Evolutionary conservation across 306 rosid genomes (phyloP), one percentile per base, ranked within the genome.

Genomic region (Cucumis cinereus): DNA sequence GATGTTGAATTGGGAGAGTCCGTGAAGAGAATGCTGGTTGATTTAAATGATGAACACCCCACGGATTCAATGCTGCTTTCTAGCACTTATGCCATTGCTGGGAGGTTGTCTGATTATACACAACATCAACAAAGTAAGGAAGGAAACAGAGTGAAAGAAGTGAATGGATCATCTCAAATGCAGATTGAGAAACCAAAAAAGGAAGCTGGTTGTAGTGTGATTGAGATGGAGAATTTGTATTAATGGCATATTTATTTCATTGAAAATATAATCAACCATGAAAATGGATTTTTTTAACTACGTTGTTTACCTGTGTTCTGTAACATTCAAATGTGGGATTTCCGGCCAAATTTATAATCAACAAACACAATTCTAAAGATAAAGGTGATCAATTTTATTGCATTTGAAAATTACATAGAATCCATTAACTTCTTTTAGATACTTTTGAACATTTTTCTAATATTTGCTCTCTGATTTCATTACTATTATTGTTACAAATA

Each of bases 31-130:
- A 82, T 83, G 69, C 77, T 91, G 23, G 62, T 56, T 15, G 74
- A 76, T 62, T 78, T 89, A 62, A 81, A 82, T 24, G 71, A 85
- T 67, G 85, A 73, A 30, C 97, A 89, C 81, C 90, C 94, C 69
- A 77, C 91, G 0, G 88, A 91, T 82, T 83, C 91, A 67, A 88
- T 91, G 77, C 97, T 88, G 35, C 58, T 89, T 60, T 87, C 87
- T 20, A 77, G 90, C 80, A 82, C 88, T 35, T 91, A 89, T 71
- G 92, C 88, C 4, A 80, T 80, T 77, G 90, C 89, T 45, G 94
- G 94, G 78, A 91, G 92, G 80, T 72, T 86, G 80, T 69, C 81
- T n/a, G 91, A 87, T 82, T 80, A 79, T 74, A 36, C 50, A 28
- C 68, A 72, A 73, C 24, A 35, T 74, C 85, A 81, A 82, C 86